Conservation (phyloP, 768 basidiomycete genomes). For the Mycena metata region DNA sequence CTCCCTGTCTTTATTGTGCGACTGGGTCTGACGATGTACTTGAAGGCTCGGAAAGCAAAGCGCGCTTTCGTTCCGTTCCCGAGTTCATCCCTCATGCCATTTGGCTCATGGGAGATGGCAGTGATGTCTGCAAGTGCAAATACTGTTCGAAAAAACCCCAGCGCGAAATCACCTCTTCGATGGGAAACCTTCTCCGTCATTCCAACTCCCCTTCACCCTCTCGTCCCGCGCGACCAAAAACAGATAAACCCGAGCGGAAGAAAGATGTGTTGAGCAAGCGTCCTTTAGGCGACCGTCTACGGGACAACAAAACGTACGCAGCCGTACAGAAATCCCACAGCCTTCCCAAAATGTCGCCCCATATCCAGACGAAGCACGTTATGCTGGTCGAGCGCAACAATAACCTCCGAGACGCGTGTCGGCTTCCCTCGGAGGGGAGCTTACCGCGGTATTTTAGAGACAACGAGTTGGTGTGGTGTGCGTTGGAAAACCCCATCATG, state of each 20-base stretch:
- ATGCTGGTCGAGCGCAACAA: conserved; percentile 73
- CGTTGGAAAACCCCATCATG: conserved; percentile 64
- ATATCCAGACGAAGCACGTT: conserved; percentile 54
- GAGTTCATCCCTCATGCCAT: conserved; percentile 89
- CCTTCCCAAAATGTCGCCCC: conserved; percentile 49
- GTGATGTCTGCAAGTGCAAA: conserved; percentile 76
- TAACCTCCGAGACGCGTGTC: conserved; percentile 72
- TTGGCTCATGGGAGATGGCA: conserved; percentile 78
- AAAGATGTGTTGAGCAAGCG: conserved; percentile 26
- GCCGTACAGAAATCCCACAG: conserved; percentile 54
- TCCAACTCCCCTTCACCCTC: conserved; percentile 45
- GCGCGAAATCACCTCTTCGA: conserved; percentile 73
- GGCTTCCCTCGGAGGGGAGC: conserved; percentile 51
- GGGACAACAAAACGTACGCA: conserved; percentile 47
- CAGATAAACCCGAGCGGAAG: conserved; percentile 34
- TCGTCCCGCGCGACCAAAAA: conserved; percentile 44
- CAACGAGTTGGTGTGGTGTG: conserved; percentile 81
- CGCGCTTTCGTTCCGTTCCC: conserved; percentile 81
- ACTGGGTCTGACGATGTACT: background rate
- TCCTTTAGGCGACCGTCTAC: conserved; percentile 23
- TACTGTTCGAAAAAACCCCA: conserved; percentile 82
- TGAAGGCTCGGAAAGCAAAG: conserved; percentile 57
- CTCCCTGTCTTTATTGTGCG: conserved; percentile 1
- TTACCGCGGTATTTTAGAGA: conserved; percentile 74
- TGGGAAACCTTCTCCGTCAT: conserved; percentile 56